phyloP scores from a whole-genome alignment of 352 stramenopile genomes.

The Elongisporangium anandrum region DNA sequence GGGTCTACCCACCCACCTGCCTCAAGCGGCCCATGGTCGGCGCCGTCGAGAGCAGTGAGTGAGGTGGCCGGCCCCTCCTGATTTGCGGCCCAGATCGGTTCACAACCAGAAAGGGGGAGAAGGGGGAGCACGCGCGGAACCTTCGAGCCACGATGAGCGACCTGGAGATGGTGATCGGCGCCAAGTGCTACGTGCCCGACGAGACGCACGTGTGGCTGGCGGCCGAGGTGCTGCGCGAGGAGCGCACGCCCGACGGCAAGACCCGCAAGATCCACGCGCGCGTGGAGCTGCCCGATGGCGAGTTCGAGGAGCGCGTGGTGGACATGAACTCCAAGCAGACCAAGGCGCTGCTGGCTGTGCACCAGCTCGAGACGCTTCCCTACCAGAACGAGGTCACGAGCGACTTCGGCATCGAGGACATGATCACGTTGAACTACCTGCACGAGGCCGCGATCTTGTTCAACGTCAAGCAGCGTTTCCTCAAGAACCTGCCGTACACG shows the following conservation, averaged over 20 bases:
- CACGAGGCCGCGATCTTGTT: slow-evolving; percentile 89
- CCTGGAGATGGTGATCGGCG: slow-evolving; percentile 60
- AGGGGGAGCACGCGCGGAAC: neutral
- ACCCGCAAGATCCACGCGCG: slow-evolving; percentile 62
- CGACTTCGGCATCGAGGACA: slow-evolving; percentile 71
- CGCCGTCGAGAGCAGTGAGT: neutral
- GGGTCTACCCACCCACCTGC: neutral
- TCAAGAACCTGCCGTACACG: slow-evolving; percentile 90
- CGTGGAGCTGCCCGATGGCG: slow-evolving; percentile 41
- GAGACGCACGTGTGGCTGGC: slow-evolving; percentile 82
- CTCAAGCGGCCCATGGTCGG: too few species aligned
- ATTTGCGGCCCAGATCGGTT: neutral
- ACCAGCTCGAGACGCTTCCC: slow-evolving; percentile 73
- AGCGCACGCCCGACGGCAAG: slow-evolving; percentile 55
- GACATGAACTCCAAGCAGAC: slow-evolving; percentile 72
- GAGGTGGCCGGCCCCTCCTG: neutral
- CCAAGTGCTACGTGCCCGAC: slow-evolving; percentile 85
- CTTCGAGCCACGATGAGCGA: slow-evolving; percentile 14
- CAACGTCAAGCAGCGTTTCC: slow-evolving; percentile 85
- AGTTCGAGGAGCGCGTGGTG: slow-evolving; percentile 57
- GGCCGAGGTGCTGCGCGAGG: slow-evolving; percentile 67
- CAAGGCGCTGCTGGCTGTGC: slow-evolving; percentile 60
- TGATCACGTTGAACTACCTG: slow-evolving; percentile 88
- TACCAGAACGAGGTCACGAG: slow-evolving; percentile 83
- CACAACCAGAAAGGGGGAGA: slow-evolving; percentile 1